Evolutionary conservation across 78 protist genomes (phyloP).

Genomic region (Thecamonas trahens): DNA sequence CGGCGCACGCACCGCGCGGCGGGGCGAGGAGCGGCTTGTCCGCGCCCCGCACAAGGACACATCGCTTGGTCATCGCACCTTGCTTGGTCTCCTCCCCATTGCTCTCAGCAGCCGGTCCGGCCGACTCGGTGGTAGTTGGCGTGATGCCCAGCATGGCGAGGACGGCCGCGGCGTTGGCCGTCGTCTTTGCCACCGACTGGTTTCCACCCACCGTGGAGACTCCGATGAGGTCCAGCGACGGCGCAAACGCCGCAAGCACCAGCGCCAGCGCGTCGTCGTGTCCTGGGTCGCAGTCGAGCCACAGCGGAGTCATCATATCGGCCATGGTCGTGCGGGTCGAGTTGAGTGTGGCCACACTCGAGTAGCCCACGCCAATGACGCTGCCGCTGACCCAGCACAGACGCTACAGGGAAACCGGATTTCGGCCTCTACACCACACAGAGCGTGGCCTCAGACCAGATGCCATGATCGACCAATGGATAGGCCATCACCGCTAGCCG

Average conservation of each 20-base stretch:
- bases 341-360: too few relatives aligned
- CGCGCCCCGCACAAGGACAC: conserved; percentile 11
- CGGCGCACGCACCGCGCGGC: neutral
- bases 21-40: conserved; percentile 3
- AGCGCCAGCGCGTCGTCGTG: conserved; percentile 54
- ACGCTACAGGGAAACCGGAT: too few relatives aligned
- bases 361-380: too few relatives aligned
- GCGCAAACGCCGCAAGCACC: conserved; percentile 9
- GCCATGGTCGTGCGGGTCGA: neutral
- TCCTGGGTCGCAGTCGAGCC: conserved; percentile 57
- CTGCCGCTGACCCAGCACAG: too few relatives aligned
- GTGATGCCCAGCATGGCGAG: neutral
- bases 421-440: too few relatives aligned
- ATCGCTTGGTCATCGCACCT: neutral
- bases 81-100: too few relatives aligned
- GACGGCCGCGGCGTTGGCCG: conserved; percentile 18
- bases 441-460: too few relatives aligned
- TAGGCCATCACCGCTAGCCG: too few relatives aligned
- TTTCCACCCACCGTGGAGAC: conserved; percentile 43
- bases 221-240: conserved; percentile 12
- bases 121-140: too few relatives aligned
- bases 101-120: too few relatives aligned
- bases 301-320: neutral
- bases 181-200: conserved; percentile 32
- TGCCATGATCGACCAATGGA: too few relatives aligned